These are phyloP conservation scores for Phellopilus nigrolimitatus DNA, from an alignment of 1,284 basidiomycete species.

Conservation along the genomic window DNA sequence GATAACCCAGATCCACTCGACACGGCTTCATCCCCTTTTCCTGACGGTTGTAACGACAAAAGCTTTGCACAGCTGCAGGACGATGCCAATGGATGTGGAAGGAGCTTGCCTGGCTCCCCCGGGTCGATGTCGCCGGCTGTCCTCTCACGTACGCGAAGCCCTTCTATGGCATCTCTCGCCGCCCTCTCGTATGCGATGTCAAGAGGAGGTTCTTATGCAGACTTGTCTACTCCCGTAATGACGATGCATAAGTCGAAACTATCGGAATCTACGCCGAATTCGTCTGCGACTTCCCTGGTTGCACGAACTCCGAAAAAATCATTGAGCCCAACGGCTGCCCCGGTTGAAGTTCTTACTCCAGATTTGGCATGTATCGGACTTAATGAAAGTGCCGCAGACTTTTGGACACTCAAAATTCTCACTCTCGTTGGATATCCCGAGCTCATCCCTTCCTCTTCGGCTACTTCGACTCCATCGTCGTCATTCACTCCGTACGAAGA, in stretches of 20 bases:
- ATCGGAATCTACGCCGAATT: neutral
- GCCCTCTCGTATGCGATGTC: conserved; percentile 13
- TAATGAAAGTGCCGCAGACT: conserved; percentile 56
- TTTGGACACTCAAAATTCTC: conserved; percentile 69
- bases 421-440: conserved; percentile 72
- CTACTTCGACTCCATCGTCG: conserved; percentile 13
- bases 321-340: conserved; percentile 14
- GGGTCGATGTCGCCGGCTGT: conserved; percentile 34
- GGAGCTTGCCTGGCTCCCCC: conserved; percentile 6
- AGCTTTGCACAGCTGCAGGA: neutral
- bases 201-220: conserved; percentile 2
- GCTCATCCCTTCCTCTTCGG: conserved; percentile 40
- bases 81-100: conserved; percentile 2
- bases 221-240: neutral
- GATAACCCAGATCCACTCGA: conserved; percentile 31
- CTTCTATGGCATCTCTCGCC: conserved; percentile 31
- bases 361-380: conserved; percentile 43
- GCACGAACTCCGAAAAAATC: conserved; percentile 12
- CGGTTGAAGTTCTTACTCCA: conserved; percentile 44
- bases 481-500: conserved; percentile 1
- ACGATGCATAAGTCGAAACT: conserved; percentile 4
- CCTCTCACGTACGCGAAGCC: conserved; percentile 40
- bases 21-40: neutral
- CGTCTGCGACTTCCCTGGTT: conserved; percentile 2
- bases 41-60: neutral